phyloP scores from a whole-genome alignment of 345 rosid genomes.

The Corchorus olitorius region DNA sequence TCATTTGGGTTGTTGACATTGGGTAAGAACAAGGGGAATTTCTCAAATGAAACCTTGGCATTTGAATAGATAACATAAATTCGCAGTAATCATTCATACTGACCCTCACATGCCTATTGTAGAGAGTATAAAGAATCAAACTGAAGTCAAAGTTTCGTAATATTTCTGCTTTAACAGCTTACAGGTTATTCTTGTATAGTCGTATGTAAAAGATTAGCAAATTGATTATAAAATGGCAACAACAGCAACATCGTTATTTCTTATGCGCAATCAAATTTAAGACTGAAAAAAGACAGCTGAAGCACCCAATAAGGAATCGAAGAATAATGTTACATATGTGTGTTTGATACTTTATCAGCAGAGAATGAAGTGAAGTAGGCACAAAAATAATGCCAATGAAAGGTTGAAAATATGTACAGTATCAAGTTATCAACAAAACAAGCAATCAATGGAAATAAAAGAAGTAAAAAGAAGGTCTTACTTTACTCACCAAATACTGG shows the following conservation, averaged over 20 bases:
- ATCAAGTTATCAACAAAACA: neutral
- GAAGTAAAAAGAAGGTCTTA: conserved; percentile 5
- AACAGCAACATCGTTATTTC: neutral
- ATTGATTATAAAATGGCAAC: neutral
- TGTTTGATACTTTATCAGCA: neutral
- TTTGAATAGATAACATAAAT: neutral
- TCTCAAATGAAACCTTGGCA: neutral
- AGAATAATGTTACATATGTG: neutral
- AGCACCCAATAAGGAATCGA: neutral
- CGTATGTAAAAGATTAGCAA: neutral
- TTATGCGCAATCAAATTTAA: neutral
- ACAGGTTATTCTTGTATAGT: neutral
- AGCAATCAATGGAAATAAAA: neutral
- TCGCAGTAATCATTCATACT: neutral
- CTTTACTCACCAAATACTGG: conserved; percentile 89
- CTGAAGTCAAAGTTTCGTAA: neutral
- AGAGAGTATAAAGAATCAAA: neutral
- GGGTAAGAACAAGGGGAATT: neutral
- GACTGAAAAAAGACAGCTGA: neutral
- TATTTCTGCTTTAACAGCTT: neutral
- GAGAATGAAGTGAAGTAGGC: neutral
- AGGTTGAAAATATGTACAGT: neutral
- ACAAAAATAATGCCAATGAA: neutral
- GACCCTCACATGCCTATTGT: neutral
- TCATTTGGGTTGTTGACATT: neutral